Percentiles rank a stretch among this genome's conserved stretches.
Evolutionary conservation across 495 filamentous ascomycete species (phyloP).

Genomic region (Aspergillus saccharolyticus): DNA sequence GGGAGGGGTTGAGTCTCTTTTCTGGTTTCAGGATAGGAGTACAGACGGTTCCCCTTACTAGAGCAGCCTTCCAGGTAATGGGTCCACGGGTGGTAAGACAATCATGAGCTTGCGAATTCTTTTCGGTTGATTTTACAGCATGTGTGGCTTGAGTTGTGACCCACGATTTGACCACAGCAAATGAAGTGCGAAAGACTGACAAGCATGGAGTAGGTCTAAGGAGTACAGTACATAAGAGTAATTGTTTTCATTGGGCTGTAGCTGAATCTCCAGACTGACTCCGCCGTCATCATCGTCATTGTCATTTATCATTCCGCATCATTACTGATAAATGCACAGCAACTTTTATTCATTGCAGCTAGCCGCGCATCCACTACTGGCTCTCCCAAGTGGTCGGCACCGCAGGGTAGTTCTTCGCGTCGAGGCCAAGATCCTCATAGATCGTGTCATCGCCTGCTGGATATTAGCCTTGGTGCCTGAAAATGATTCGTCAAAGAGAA

Average conservation of each 20-base stretch:
- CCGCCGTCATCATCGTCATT: not conserved
- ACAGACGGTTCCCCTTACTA: conserved; percentile 46
- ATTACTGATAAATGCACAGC: not conserved
- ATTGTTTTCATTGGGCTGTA: not conserved
- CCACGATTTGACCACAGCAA: not conserved
- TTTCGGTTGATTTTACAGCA: no score
- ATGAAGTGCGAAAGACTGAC: no score
- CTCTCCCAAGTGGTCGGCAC: conserved; percentile 47
- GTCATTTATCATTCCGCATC: conserved; percentile 1
- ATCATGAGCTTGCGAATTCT: no score
- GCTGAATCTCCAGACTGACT: not conserved
- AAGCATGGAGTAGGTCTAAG: no score
- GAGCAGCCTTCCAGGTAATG: conserved; percentile 64
- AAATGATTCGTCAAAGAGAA: not conserved
- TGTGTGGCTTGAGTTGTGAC: no score
- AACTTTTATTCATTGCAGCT: not conserved
- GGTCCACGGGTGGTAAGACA: no score
- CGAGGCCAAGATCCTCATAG: conserved; percentile 48
- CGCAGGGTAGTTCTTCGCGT: conserved; percentile 47
- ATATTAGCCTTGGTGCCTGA: not conserved
- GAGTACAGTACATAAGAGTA: no score
- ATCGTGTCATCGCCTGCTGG: conserved; percentile 46
- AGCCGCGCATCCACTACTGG: conserved; percentile 1
- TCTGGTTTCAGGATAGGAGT: no score
- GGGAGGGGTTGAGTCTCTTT: no score